A percentile compares a stretch with the other conserved stretches of the same genome.
These are phyloP conservation scores for Hirschfeldia incana DNA, from an alignment of 345 rosid species.

Conservation along the genomic window DNA sequence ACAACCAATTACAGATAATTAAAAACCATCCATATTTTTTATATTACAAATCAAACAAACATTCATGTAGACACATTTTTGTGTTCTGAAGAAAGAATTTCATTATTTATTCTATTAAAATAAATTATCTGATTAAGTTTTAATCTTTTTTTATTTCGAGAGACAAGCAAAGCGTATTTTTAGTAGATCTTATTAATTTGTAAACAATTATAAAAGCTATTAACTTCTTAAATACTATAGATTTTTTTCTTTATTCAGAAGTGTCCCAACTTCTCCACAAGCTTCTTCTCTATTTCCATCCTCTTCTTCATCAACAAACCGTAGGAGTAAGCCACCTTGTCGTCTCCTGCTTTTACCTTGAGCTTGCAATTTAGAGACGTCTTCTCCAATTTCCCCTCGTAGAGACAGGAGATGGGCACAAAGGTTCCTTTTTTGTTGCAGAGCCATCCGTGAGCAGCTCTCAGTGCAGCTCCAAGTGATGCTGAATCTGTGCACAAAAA, in stretches of 20 bases:
- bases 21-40: no score
- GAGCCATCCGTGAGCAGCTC: slow-evolving; percentile 90
- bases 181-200: not conserved
- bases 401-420: slow-evolving; percentile 62
- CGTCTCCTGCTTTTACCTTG: slow-evolving; percentile 53
- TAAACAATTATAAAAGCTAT: not conserved
- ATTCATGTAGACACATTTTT: no score
- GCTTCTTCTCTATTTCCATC: slow-evolving; percentile 65
- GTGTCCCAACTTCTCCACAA: slow-evolving; percentile 69
- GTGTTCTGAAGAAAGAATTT: no score
- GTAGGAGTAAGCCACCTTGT: slow-evolving; percentile 51
- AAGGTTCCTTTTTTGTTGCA: slow-evolving; percentile 72
- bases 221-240: not conserved
- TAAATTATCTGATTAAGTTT: no score
- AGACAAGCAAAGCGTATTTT: not conserved
- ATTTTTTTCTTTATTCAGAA: slow-evolving; percentile 30
- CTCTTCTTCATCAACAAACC: slow-evolving; percentile 69
- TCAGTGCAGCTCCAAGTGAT: slow-evolving; percentile 88
- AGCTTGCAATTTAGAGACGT: slow-evolving; percentile 73
- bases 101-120: no score
- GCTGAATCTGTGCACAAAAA: slow-evolving; percentile 73
- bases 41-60: no score
- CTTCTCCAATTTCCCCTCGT: slow-evolving; percentile 61
- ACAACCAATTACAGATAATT: no score
- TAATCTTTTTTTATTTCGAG: not conserved